Conservation (phyloP, 2,329 filamentous ascomycete species). For the Epichloe coenophiala region DNA sequence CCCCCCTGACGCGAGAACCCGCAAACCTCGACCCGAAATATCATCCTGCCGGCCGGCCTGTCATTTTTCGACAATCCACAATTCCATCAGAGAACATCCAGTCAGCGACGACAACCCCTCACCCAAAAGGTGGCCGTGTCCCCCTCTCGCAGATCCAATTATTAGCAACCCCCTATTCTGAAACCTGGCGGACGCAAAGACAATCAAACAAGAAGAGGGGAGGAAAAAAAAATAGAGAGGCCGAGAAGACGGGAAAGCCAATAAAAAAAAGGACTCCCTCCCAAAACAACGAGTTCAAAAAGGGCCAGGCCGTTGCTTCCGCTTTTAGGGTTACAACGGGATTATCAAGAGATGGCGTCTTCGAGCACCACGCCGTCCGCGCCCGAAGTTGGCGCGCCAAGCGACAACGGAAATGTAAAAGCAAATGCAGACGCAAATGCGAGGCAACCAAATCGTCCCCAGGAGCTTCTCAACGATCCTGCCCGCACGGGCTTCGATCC, state of each 20-base stretch:
- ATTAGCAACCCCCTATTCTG: neutral
- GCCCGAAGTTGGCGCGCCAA: conserved; percentile 7
- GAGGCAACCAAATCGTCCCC: conserved; percentile 6
- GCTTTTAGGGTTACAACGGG: neutral
- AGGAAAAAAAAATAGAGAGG: neutral
- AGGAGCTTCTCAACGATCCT: conserved; percentile 42
- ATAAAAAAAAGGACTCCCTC: neutral
- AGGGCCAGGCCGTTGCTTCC: neutral
- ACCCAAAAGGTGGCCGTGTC: neutral
- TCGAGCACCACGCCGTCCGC: conserved; percentile 2
- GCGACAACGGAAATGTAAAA: conserved; percentile 2
- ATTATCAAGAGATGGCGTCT: conserved; percentile 4
- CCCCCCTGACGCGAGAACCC: neutral
- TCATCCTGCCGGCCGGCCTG: neutral
- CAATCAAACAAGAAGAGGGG: neutral
- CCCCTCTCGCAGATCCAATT: neutral
- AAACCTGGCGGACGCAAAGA: neutral
- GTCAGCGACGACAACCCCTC: neutral
- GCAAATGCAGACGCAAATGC: conserved; percentile 2
- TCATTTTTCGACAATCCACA: neutral
- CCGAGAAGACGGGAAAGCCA: neutral
- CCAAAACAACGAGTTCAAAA: neutral
- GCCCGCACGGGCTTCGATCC: conserved; percentile 51
- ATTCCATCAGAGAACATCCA: conserved; percentile 1
- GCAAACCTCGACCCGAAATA: neutral